Conservation (phyloP, 1,139 yeast species). For the Suhomyces atakaporum region DNA sequence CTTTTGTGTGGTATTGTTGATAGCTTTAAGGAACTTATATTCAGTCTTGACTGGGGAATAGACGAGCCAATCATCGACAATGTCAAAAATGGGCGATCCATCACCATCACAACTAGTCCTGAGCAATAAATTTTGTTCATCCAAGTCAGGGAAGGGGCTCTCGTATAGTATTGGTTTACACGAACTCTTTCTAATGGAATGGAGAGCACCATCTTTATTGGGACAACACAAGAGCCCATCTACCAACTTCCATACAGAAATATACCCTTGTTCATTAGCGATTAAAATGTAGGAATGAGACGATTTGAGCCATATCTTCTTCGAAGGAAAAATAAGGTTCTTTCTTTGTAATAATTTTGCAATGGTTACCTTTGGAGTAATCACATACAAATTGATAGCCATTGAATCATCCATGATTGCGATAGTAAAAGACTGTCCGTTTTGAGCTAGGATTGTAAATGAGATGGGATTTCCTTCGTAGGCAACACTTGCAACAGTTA, state of each 20-base stretch:
- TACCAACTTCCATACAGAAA: slow-evolving; percentile 21
- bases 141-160: slow-evolving; percentile 14
- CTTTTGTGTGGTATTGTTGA: slow-evolving; percentile 14
- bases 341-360: too few species aligned
- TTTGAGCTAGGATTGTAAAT: slow-evolving; percentile 2
- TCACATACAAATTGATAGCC: too few species aligned
- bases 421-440: slow-evolving; percentile 1
- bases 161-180: slow-evolving; percentile 25
- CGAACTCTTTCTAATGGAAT: slow-evolving; percentile 26
- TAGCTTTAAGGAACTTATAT: slow-evolving; percentile 31
- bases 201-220: slow-evolving; percentile 24
- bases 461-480: background rate
- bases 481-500: slow-evolving; percentile 8
- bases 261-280: slow-evolving; percentile 28
- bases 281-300: slow-evolving; percentile 25
- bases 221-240: slow-evolving; percentile 14
- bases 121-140: slow-evolving; percentile 27
- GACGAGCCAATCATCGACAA: slow-evolving; percentile 53
- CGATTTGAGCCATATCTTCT: slow-evolving; percentile 21
- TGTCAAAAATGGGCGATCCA: slow-evolving; percentile 48
- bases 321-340: background rate
- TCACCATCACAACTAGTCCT: slow-evolving; percentile 39
- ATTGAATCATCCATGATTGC: background rate
- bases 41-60: slow-evolving; percentile 47
- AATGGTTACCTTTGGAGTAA: background rate